Evolutionary conservation across 306 rosid species (phyloP), one percentile per base, ranked within the genome.

Genomic region (Ormosia semicastrata): DNA sequence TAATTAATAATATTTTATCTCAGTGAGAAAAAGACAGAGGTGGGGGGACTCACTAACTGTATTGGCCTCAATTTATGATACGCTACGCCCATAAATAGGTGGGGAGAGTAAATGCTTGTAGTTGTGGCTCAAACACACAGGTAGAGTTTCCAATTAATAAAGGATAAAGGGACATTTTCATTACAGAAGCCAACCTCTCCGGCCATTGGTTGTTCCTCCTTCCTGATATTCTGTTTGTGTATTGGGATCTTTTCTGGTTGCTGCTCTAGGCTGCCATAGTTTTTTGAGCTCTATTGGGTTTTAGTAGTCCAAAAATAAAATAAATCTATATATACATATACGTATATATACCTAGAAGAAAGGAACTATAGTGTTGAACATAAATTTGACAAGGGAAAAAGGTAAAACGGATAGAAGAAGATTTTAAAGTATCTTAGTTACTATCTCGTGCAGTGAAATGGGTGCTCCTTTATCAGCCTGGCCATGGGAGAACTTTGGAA

Each of bases 401-500:
- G 43, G 64, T 14, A 62, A 54, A 73, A 60, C 7, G 2, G 0
- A 64, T 71, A 46, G 32, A 6, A 39, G 2, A 75, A 49, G 39
- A 52, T 46, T 56, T 63, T 71, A 0, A 9, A 7, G 47, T 65
- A 8, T 53, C 11, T 17, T 3, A 34, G 3, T 24, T 71, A 24
- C 30, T 37, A 37, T 58, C 56, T 50, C 13, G 73, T 71, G 68
- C 36, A 60, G 54, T 43, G 84, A 68, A 58, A 92, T 93, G 95
- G 97, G 39, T 37, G 77, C 89, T 87, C 85, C 94, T 74, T 80
- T 93, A 79, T 82, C 97, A n/a, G 34, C 91, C 73, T 93, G 97
- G 98, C 99, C 98, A 6, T 90, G 99, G 97, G 91, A 92, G 41
- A 88, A 92, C 46, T 54, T 93, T 68, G 98, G 99, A 73, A 14